Base-by-base conservation (phyloP, 768 basidiomycete species). In the Termitomyces eurrhizus region DNA sequence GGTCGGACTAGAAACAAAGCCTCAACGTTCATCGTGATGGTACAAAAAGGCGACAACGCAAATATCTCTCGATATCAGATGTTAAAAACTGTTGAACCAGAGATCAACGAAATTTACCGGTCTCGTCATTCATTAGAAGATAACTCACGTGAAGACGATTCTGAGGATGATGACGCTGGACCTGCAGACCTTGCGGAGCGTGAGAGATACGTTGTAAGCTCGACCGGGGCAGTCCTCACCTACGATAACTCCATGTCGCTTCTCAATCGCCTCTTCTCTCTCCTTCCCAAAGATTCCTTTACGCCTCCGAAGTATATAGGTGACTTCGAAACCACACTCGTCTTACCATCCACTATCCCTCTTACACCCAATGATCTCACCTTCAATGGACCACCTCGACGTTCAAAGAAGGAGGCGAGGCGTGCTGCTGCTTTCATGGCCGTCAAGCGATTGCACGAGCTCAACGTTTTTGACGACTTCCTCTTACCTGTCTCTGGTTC, bases 391-490 rank as follows among this genome's bases (percentile, higher is more conserved):
- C 88, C 90, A 4, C 61, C 57, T 6, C 83, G 81, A 59, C 74
- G 78, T 48, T 83, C 90, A 13, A 95, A 93, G 70, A 86, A 82
- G 61, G 91, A 91, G 67, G 93, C 94, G 0, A 92, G 86, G 66
- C 86, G 93, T 7, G 89, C 89, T 3, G 92, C 84, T 12, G 90
- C 92, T 0, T 95, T 92, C 69, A 73, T 84, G 62, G 93, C 89
- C 3, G 90, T 92, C 24, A 86, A 83, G 65, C 77, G 77, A 2
- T 78, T 96, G 16, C 83, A 87, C 61, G 75, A 78, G 33, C 74
- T 92, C n/a, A 82, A 88, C 33, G 87, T 92, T 5, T 88, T 95
- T 65, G 88, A 95, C 66, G 87, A 93, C 59, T 87, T 90, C 67
- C 80, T 96, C 2, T 78, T 93, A 11, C 93, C 94, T 0, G 76